Evolutionary conservation across 176 grass and related monocot species (phyloP), one percentile per base, ranked within the genome.

Genomic region (Elymus sibiricus): DNA sequence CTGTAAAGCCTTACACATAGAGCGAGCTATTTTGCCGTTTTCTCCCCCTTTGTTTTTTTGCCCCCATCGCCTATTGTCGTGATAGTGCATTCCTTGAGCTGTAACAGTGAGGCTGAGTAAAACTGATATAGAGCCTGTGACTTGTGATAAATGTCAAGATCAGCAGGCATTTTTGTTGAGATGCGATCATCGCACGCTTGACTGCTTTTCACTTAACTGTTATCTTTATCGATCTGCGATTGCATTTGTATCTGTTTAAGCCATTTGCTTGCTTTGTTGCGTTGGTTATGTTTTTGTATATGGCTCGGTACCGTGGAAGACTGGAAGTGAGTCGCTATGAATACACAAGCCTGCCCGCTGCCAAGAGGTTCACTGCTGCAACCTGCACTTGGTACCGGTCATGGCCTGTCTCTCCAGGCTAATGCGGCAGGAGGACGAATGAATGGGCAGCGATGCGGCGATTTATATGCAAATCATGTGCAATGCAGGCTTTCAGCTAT

Each of bases 1-100:
- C 7, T 91, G 90, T 85, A 81, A 82, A 88, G 70, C 25, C 70
- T 85, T 64, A 43, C 82, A 58, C 70, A 43, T 77, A 85, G 86
- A 70, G 40, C 25, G 70, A 87, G 69, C 61, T 51, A 26, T 62
- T 87, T 84, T 64, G 13, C 31, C 17, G 24, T 87, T 87, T 63
- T 26, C 53, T 84, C 25, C 19, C 51, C 13, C 35, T 11, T 49
- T 1, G 25, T 37, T 14, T 85, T 56, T 59, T 26, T 7, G 0
- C 19, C 80, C 75, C 67, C 80, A 84, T 80, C 47, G 11, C 46
- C 76, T 37, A 79, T 24, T 71, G 14, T 72, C 22, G 32, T 70
- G 60, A 39, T 34, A 59, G 77, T 43, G 53, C 75, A 87, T 87
- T 83, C 58, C 3, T 79, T 74, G 43, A 56, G 4, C 19, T 79